Conservation (phyloP, 306 rosid species). For the Trifolium fragiferum region DNA sequence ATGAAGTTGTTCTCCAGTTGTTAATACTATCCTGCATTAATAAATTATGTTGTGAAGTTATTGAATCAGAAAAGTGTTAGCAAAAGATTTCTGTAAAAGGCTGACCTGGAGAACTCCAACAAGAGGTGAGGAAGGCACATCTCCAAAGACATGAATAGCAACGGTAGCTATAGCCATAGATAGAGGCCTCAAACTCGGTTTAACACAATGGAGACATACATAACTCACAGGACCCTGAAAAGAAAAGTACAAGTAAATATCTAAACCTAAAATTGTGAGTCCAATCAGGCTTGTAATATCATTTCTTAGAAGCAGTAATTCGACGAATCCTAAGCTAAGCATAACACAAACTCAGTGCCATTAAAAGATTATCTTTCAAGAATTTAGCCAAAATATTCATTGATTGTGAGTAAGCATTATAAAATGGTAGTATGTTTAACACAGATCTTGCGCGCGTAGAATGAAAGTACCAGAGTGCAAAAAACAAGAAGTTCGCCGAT, state of each 20-base stretch:
- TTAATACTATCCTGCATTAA: constrained; percentile 63
- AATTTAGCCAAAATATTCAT: neutral
- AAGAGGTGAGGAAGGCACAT: constrained; percentile 91
- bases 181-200: constrained; percentile 83
- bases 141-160: constrained; percentile 84
- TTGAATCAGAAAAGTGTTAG: neutral
- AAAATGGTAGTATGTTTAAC: constrained; percentile 11
- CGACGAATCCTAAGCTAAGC: neutral
- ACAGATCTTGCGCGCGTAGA: neutral
- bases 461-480: constrained; percentile 73
- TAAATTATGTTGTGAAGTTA: neutral
- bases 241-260: constrained; percentile 27
- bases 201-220: constrained; percentile 69
- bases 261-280: neutral
- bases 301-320: neutral
- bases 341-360: too few relatives aligned
- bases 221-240: constrained; percentile 85
- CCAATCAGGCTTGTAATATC: constrained; percentile 1
- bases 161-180: constrained; percentile 87
- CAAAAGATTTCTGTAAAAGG: neutral
- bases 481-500: constrained; percentile 81
- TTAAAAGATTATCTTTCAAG: too few relatives aligned
- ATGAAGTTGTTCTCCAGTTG: constrained; percentile 73
- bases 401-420: constrained; percentile 11
- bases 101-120: constrained; percentile 84